Conservation (phyloP, 2,329 filamentous ascomycete species). For the Exophiala dermatitidis region DNA sequence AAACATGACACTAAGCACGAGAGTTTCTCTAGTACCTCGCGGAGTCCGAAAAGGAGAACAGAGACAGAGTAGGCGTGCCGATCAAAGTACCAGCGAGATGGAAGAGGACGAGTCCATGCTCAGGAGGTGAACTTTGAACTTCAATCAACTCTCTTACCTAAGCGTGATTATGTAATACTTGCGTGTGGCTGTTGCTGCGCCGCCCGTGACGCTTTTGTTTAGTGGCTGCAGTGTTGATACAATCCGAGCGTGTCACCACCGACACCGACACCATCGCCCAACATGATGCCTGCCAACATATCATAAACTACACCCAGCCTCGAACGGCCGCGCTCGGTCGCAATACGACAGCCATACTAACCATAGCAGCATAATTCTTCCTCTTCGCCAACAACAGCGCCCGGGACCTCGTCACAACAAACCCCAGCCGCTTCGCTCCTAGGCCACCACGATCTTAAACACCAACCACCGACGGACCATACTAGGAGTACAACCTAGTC, state of each 20-base stretch:
- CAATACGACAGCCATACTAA: conserved; percentile 13
- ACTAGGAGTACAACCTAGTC: no score
- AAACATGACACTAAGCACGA: no score
- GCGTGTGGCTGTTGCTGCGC: not conserved
- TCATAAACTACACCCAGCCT: not conserved
- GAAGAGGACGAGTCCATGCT: no score
- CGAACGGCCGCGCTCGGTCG: not conserved
- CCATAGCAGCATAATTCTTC: conserved; percentile 8
- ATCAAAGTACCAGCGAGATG: no score
- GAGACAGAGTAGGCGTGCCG: no score
- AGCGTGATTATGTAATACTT: no score
- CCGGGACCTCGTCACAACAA: not conserved
- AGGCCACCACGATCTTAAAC: not conserved
- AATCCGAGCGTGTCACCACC: not conserved
- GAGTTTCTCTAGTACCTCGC: no score
- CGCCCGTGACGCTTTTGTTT: not conserved
- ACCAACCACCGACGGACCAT: not conserved
- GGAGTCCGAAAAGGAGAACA: no score
- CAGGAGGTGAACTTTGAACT: no score
- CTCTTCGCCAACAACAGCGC: not conserved
- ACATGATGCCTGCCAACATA: not conserved
- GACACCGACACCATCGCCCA: not conserved
- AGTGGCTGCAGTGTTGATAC: not conserved
- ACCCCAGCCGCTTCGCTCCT: not conserved
- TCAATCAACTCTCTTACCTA: no score